These are phyloP conservation scores for Botrytis sinoallii DNA, from an alignment of 2,329 filamentous ascomycete species.

Conservation along the genomic window DNA sequence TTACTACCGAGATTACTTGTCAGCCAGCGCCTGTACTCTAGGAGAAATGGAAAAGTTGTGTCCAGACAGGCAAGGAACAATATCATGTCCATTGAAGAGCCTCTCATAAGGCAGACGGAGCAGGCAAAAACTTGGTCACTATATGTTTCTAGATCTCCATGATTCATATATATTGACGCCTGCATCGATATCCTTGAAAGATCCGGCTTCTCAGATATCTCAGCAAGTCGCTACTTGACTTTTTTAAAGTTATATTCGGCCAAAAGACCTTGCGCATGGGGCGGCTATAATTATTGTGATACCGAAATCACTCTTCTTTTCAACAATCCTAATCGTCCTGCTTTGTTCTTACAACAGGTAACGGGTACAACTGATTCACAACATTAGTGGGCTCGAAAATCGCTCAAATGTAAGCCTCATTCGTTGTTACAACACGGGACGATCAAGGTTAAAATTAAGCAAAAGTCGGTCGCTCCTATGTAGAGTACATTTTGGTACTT, in stretches of 20 bases:
- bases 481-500: neutral
- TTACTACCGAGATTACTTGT: constrained; percentile 9
- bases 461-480: neutral
- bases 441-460: neutral
- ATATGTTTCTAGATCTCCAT: neutral
- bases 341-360: neutral
- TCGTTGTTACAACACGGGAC: constrained; percentile 10
- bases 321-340: neutral
- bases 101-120: neutral
- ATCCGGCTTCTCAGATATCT: neutral
- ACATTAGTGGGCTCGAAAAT: constrained; percentile 10
- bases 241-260: neutral
- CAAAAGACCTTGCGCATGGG: neutral
- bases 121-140: neutral
- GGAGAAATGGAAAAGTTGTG: neutral
- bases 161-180: neutral
- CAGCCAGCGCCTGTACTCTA: constrained; percentile 1
- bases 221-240: neutral
- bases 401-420: constrained; percentile 12
- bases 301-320: neutral
- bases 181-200: neutral
- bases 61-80: neutral
- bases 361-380: constrained; percentile 12
- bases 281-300: neutral
- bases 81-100: neutral